These are phyloP conservation scores for Rhizophora apiculata DNA, from an alignment of 345 rosid genomes.

Conservation along the genomic window DNA sequence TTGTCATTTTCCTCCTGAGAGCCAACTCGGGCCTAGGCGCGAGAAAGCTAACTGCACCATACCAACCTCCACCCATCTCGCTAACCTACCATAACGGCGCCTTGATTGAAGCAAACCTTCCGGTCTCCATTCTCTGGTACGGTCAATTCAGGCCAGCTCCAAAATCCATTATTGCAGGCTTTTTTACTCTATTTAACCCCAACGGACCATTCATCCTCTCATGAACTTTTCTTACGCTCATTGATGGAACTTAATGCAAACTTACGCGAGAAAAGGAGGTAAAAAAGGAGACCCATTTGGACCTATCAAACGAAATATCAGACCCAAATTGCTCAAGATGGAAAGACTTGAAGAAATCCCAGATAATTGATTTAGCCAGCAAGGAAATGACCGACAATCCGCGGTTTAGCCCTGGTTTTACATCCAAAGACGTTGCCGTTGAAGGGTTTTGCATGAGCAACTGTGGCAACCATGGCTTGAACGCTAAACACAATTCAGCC, in stretches of 20 bases:
- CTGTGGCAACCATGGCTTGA: conserved; percentile 41
- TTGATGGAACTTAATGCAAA: conserved; percentile 37
- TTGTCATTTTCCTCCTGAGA: background rate
- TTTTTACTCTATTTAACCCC: conserved; percentile 31
- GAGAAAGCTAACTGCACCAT: conserved; percentile 22
- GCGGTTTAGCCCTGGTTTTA: conserved; percentile 32
- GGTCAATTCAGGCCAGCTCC: conserved; percentile 31
- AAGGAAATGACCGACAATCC: conserved; percentile 7
- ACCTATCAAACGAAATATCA: conserved; percentile 17
- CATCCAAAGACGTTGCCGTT: conserved; percentile 37
- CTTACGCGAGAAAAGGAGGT: conserved; percentile 31
- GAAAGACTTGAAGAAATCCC: conserved; percentile 26
- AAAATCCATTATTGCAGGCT: conserved; percentile 34
- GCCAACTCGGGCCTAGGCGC: conserved; percentile 12
- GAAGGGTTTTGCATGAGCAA: conserved; percentile 43
- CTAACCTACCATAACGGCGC: conserved; percentile 32
- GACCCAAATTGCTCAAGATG: conserved; percentile 35
- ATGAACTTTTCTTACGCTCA: conserved; percentile 14
- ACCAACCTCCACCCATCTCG: conserved; percentile 26
- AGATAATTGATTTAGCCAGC: conserved; percentile 21
- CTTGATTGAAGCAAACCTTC: conserved; percentile 32
- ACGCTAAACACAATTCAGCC: conserved; percentile 9
- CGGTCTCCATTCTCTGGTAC: conserved; percentile 38
- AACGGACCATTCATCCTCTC: background rate
- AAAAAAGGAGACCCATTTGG: conserved; percentile 12